A percentile compares a stretch with the other conserved stretches of the same genome.
phyloP scores from a whole-genome alignment of 768 basidiomycete species.

The Pulveroboletus ravenelii region DNA sequence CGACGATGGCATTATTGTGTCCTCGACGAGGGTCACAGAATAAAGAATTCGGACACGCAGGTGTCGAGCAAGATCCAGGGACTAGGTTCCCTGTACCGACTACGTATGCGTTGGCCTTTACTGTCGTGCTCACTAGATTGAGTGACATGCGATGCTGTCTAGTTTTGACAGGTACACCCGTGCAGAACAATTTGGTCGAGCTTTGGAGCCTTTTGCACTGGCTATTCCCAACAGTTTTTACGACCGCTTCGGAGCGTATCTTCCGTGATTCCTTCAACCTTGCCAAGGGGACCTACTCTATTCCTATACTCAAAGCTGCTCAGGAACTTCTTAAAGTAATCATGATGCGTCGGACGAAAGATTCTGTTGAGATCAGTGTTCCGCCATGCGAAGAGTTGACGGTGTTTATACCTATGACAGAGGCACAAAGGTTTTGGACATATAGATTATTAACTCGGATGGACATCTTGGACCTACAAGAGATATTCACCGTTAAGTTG shows the following conservation, averaged over 20 bases:
- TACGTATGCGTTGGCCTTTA: conserved; percentile 36
- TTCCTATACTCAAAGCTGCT: conserved; percentile 44
- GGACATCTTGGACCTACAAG: conserved; percentile 43
- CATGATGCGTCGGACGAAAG: conserved; percentile 62
- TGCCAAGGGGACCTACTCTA: conserved; percentile 45
- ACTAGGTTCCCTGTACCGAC: conserved; percentile 50
- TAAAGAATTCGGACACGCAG: conserved; percentile 63
- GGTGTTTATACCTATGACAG: conserved; percentile 53
- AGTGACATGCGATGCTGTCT: not conserved
- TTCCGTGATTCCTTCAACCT: conserved; percentile 55
- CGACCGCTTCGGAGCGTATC: conserved; percentile 38
- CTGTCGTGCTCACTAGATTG: not conserved
- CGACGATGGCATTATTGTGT: conserved; percentile 55
- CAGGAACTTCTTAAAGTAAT: conserved; percentile 45
- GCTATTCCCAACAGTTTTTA: conserved; percentile 54
- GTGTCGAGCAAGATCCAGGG: conserved; percentile 51
- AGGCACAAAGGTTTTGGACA: conserved; percentile 61
- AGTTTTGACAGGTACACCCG: conserved; percentile 72
- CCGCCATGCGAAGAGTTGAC: conserved; percentile 57
- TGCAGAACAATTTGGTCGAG: conserved; percentile 62
- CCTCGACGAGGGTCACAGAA: conserved; percentile 65
- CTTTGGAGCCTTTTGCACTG: conserved; percentile 54
- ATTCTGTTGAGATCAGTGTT: conserved; percentile 42
- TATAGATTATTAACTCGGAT: conserved; percentile 50
- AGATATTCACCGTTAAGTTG: conserved; percentile 40